Evolutionary conservation across 2,329 filamentous ascomycete genomes (phyloP).

Genomic region (Talaromyces rugulosus): DNA sequence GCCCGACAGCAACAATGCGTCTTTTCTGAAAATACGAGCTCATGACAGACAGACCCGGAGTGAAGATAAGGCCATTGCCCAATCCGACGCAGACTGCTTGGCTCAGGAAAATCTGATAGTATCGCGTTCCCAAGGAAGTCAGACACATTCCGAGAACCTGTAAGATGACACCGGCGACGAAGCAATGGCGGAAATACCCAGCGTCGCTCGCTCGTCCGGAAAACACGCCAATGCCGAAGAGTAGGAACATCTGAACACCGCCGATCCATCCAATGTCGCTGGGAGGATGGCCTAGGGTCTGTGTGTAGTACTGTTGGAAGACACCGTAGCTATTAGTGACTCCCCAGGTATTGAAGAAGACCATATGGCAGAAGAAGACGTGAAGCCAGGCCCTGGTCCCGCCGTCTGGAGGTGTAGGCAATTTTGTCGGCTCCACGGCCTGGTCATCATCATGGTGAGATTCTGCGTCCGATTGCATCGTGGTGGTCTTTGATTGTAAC

Average conservation of each 20-base stretch:
- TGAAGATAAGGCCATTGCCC: constrained; percentile 42
- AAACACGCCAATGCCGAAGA: constrained; percentile 42
- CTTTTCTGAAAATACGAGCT: constrained; percentile 41
- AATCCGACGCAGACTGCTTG: constrained; percentile 40
- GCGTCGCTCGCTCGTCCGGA: constrained; percentile 40
- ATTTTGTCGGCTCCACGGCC: neutral
- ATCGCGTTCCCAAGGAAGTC: constrained; percentile 40
- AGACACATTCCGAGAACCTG: constrained; percentile 42
- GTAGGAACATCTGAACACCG: constrained; percentile 38
- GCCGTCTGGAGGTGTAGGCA: constrained; percentile 24
- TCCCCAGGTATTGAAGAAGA: constrained; percentile 24
- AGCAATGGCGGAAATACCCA: constrained; percentile 34
- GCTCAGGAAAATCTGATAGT: constrained; percentile 48
- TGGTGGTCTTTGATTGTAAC: neutral
- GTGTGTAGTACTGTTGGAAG: constrained; percentile 43
- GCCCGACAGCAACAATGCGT: constrained; percentile 35
- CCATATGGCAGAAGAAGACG: constrained; percentile 25
- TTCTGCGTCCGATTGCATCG: neutral
- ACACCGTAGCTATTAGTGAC: constrained; percentile 36
- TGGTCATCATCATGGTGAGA: neutral
- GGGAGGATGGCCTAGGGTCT: constrained; percentile 25
- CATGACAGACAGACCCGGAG: constrained; percentile 36
- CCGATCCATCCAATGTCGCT: constrained; percentile 45
- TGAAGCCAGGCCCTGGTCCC: constrained; percentile 28
- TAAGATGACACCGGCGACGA: constrained; percentile 27